phyloP scores from a whole-genome alignment of 345 rosid genomes.

The Salix arbutifolia region DNA sequence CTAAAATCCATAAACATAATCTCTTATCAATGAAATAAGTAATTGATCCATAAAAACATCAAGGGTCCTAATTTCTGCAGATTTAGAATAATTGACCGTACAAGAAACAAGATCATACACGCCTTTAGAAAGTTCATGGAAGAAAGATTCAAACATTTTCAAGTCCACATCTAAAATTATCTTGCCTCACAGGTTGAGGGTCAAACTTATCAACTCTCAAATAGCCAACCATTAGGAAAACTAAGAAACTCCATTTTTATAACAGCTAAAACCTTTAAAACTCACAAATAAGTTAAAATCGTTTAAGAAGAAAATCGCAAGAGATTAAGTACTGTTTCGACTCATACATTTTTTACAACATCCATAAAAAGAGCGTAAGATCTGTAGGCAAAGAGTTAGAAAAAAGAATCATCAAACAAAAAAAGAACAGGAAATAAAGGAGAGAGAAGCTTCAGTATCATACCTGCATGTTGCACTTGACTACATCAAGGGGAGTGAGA shows the following conservation, averaged over 20 bases:
- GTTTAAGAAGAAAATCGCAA: not conserved
- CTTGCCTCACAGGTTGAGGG: not conserved
- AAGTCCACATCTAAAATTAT: not conserved
- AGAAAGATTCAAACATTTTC: not conserved
- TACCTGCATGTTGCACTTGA: constrained; percentile 99
- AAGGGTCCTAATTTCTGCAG: too few species aligned
- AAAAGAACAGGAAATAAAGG: not conserved
- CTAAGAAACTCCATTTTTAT: too few species aligned
- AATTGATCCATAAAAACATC: too few species aligned
- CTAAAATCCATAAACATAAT: not conserved
- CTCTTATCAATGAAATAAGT: too few species aligned
- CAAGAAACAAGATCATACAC: not conserved
- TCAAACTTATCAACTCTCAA: not conserved
- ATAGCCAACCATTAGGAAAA: not conserved
- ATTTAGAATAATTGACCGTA: not conserved
- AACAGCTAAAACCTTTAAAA: not conserved
- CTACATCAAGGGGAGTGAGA: constrained; percentile 88
- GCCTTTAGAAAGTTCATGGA: not conserved
- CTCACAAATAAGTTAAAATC: not conserved
- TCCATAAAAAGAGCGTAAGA: not conserved
- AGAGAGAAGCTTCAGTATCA: not conserved
- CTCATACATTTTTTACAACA: not conserved
- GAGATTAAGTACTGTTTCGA: not conserved
- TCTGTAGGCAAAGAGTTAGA: not conserved
- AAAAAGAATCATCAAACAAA: not conserved